phyloP scores from a whole-genome alignment of 2,329 filamentous ascomycete genomes.

The Didymella sp. region DNA sequence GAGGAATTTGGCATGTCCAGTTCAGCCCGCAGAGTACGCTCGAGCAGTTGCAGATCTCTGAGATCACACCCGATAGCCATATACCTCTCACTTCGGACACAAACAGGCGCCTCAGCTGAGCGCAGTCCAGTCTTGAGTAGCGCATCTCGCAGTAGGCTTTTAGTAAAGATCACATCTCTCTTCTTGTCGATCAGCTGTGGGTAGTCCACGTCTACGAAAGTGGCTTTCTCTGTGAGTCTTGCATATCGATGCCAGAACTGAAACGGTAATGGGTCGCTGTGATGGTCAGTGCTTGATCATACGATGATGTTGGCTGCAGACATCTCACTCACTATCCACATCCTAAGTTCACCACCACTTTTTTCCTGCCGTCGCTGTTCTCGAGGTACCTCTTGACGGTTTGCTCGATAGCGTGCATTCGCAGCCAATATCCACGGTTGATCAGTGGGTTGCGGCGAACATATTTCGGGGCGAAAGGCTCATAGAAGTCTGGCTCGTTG shows the following conservation, averaged over 20 bases:
- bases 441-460: constrained; percentile 85
- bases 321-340: constrained; percentile 79
- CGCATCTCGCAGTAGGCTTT: constrained; percentile 54
- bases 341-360: constrained; percentile 82
- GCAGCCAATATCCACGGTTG: constrained; percentile 87
- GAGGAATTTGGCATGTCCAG: constrained; percentile 65
- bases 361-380: constrained; percentile 62
- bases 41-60: constrained; percentile 68
- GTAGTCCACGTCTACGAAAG: constrained; percentile 88
- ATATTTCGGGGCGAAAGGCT: constrained; percentile 85
- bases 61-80: constrained; percentile 83
- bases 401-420: constrained; percentile 81
- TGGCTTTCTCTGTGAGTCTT: constrained; percentile 62
- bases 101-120: constrained; percentile 36
- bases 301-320: constrained; percentile 2
- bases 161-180: constrained; percentile 67
- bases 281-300: constrained; percentile 27
- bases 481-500: constrained; percentile 80
- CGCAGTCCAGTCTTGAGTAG: constrained; percentile 39
- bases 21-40: constrained; percentile 64
- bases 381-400: constrained; percentile 77
- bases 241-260: constrained; percentile 75
- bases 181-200: constrained; percentile 80
- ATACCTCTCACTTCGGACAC: constrained; percentile 68
- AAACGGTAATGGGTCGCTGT: constrained; percentile 85